phyloP scores from a whole-genome alignment of 2,329 filamentous ascomycete species.

The Rutstroemia sp. region DNA sequence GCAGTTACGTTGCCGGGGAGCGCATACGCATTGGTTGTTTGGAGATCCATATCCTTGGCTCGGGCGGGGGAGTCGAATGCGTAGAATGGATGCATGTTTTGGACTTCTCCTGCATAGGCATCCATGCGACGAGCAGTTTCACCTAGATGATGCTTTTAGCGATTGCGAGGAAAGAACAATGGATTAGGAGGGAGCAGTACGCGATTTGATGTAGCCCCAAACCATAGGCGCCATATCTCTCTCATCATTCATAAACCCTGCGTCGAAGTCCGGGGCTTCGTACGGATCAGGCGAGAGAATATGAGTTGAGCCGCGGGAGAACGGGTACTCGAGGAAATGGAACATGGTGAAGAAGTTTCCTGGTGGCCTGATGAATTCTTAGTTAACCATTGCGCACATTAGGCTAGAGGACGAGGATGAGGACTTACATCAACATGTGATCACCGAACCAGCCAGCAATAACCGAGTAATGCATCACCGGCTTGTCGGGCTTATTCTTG shows the following conservation, averaged over 20 bases:
- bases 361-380: conserved; percentile 26
- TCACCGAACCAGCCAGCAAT: conserved; percentile 59
- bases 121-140: conserved; percentile 52
- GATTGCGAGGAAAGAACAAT: conserved; percentile 39
- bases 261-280: conserved; percentile 68
- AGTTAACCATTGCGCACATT: conserved; percentile 32
- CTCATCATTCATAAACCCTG: conserved; percentile 80
- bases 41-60: conserved; percentile 65
- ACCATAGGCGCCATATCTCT: conserved; percentile 80
- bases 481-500: conserved; percentile 78
- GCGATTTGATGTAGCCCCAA: conserved; percentile 52
- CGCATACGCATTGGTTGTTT: conserved; percentile 68
- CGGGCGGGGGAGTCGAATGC: conserved; percentile 61
- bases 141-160: conserved; percentile 46
- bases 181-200: conserved; percentile 48
- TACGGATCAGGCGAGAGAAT: conserved; percentile 57
- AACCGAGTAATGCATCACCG: conserved; percentile 78
- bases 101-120: conserved; percentile 42
- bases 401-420: conserved; percentile 39
- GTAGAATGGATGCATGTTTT: conserved; percentile 62
- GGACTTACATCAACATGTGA: conserved; percentile 48
- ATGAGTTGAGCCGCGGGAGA: conserved; percentile 53
- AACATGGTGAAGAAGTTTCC: conserved; percentile 47
- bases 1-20: conserved; percentile 42
- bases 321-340: conserved; percentile 52